Conservation (phyloP, 768 basidiomycete species). For the Hemileccinum impolitum region DNA sequence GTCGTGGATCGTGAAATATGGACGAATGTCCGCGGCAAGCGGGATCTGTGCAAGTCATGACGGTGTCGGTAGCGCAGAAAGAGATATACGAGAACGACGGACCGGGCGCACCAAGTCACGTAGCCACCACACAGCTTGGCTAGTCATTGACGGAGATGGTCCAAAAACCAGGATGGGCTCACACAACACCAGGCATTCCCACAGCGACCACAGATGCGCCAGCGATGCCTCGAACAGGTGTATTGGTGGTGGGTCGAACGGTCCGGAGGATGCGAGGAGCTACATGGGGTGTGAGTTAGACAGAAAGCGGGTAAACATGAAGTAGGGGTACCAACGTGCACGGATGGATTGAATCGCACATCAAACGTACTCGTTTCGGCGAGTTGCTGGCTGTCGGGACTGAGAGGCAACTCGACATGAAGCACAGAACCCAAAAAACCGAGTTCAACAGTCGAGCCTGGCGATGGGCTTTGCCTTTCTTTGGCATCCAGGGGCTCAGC, state of each 20-base stretch:
- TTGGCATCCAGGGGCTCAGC: slow-evolving; percentile 34
- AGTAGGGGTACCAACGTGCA: slow-evolving; percentile 39
- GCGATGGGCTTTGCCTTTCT: slow-evolving; percentile 72
- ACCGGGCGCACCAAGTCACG: slow-evolving; percentile 84
- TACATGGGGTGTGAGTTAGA: slow-evolving; percentile 25
- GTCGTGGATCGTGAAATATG: slow-evolving; percentile 97
- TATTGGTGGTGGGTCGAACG: slow-evolving; percentile 55
- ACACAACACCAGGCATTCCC: slow-evolving; percentile 91
- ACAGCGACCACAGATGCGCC: slow-evolving; percentile 75
- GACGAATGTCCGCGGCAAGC: slow-evolving; percentile 79
- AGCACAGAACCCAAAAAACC: slow-evolving; percentile 81
- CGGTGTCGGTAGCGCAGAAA: neutral
- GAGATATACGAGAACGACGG: slow-evolving; percentile 15
- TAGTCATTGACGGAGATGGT: slow-evolving; percentile 73
- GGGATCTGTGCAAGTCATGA: slow-evolving; percentile 55
- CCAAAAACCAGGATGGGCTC: slow-evolving; percentile 89
- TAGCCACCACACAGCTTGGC: slow-evolving; percentile 91
- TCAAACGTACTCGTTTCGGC: slow-evolving; percentile 49
- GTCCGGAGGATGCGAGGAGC: slow-evolving; percentile 66
- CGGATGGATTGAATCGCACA: slow-evolving; percentile 49
- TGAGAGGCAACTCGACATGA: slow-evolving; percentile 66
- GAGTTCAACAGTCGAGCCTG: slow-evolving; percentile 68
- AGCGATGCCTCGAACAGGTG: slow-evolving; percentile 61
- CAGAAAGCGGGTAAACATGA: neutral
- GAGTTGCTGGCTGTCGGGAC: slow-evolving; percentile 70